Evolutionary conservation across 768 basidiomycete species (phyloP).

Genomic region (Kwoniella europaea): DNA sequence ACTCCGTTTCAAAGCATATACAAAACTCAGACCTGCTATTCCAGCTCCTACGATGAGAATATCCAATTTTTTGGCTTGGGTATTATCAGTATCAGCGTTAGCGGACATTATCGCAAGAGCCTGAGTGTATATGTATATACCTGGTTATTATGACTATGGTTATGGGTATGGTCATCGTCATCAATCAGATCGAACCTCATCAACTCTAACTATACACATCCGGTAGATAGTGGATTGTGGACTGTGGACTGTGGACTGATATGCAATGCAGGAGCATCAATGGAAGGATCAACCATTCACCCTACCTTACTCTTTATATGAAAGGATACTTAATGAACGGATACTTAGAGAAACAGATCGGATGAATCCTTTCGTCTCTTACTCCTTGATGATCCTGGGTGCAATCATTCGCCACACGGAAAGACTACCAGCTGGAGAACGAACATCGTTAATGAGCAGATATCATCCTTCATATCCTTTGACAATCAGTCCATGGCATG

Average conservation of each 20-base stretch:
- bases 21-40: conserved; percentile 32
- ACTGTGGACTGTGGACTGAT: neutral
- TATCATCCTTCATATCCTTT: no score
- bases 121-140: neutral
- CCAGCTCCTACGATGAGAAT: conserved; percentile 40
- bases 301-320: neutral
- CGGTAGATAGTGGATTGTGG: no score
- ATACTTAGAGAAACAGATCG: neutral
- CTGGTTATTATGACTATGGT: neutral
- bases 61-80: neutral
- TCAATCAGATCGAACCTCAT: no score
- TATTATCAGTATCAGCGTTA: neutral
- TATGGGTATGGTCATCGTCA: no score
- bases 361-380: neutral
- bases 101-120: neutral
- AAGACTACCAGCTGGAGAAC: no score
- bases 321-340: neutral
- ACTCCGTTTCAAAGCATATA: conserved; percentile 19
- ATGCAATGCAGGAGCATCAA: neutral
- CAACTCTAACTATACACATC: no score
- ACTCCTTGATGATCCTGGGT: neutral
- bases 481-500: no score
- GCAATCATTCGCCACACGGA: no score
- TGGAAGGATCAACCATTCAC: neutral
- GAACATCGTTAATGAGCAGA: no score